Percentiles rank a stretch among this genome's conserved stretches.
phyloP scores from a whole-genome alignment of 2,329 filamentous ascomycete genomes.

The Apiospora koreana region DNA sequence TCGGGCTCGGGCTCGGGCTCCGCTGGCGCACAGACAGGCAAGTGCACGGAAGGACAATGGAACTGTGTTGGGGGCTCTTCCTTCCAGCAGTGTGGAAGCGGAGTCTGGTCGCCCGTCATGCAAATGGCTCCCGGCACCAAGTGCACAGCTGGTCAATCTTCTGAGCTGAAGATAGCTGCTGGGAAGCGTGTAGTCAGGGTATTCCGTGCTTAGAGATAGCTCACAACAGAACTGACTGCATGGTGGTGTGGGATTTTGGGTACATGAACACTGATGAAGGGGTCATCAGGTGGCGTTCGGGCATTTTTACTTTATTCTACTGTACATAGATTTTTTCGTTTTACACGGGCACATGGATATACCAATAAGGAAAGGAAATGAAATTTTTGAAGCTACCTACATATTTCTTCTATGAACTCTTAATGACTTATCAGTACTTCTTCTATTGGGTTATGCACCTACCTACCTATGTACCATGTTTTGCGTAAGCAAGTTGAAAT shows the following conservation, averaged over 20 bases:
- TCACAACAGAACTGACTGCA: accelerated
- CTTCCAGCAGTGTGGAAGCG: slow-evolving; percentile 58
- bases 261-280: background rate
- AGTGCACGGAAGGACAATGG: slow-evolving; percentile 53
- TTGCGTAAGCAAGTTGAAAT: too few relatives aligned
- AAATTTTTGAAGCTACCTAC: background rate
- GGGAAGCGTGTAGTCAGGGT: slow-evolving; percentile 24
- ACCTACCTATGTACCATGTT: too few relatives aligned
- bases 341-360: background rate
- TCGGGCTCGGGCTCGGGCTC: slow-evolving; percentile 24
- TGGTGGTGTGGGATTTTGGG: background rate
- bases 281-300: background rate
- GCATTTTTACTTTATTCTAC: background rate
- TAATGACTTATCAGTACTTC: too few relatives aligned
- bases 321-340: background rate
- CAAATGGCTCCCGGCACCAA: slow-evolving; percentile 46
- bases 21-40: slow-evolving; percentile 35
- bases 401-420: too few relatives aligned
- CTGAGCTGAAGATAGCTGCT: slow-evolving; percentile 38
- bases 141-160: slow-evolving; percentile 45
- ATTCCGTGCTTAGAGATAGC: slow-evolving; percentile 28
- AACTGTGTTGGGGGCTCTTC: slow-evolving; percentile 53
- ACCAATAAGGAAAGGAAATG: background rate
- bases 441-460: too few relatives aligned
- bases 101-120: slow-evolving; percentile 48